A percentile compares a stretch with the other conserved stretches of the same genome.
These are phyloP conservation scores for Globomyces pollinis-pini DNA, from an alignment of 192 early-diverging fungal genomes.

Conservation along the genomic window DNA sequence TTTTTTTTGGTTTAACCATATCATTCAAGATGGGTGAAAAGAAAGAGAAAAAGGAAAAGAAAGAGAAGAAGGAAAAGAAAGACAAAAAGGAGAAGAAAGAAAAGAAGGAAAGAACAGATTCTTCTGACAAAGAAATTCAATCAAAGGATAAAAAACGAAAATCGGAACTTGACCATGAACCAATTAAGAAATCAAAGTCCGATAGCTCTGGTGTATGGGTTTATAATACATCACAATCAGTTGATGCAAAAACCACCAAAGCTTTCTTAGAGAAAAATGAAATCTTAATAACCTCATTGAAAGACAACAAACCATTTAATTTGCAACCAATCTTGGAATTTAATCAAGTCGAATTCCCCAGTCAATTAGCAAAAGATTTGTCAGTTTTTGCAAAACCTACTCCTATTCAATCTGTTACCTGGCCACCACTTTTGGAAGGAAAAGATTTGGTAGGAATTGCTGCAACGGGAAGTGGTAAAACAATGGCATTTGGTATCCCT, in stretches of 20 bases:
- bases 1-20: slow-evolving; percentile 6
- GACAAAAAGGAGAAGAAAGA: slow-evolving; percentile 34
- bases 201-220: slow-evolving; percentile 19
- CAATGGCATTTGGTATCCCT: slow-evolving; percentile 63
- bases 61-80: slow-evolving; percentile 13
- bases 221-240: slow-evolving; percentile 15
- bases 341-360: slow-evolving; percentile 59
- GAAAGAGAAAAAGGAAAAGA: slow-evolving; percentile 15
- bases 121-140: slow-evolving; percentile 13
- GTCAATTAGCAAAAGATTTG: slow-evolving; percentile 52
- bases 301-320: slow-evolving; percentile 1
- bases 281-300: slow-evolving; percentile 27
- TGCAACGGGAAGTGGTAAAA: slow-evolving; percentile 31
- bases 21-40: slow-evolving; percentile 11
- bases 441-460: slow-evolving; percentile 90
- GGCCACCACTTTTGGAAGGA: slow-evolving; percentile 76
- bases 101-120: slow-evolving; percentile 17
- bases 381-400: slow-evolving; percentile 77
- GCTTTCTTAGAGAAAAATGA: slow-evolving; percentile 30
- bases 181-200: slow-evolving; percentile 18
- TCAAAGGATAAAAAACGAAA: slow-evolving; percentile 17
- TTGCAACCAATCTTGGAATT: slow-evolving; percentile 68
- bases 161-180: slow-evolving; percentile 14
- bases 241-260: slow-evolving; percentile 15
- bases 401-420: slow-evolving; percentile 87